A percentile compares a stretch with the other conserved stretches of the same genome.
These are phyloP conservation scores for Alternaria atra DNA, from an alignment of 2,329 filamentous ascomycete species.

Conservation along the genomic window DNA sequence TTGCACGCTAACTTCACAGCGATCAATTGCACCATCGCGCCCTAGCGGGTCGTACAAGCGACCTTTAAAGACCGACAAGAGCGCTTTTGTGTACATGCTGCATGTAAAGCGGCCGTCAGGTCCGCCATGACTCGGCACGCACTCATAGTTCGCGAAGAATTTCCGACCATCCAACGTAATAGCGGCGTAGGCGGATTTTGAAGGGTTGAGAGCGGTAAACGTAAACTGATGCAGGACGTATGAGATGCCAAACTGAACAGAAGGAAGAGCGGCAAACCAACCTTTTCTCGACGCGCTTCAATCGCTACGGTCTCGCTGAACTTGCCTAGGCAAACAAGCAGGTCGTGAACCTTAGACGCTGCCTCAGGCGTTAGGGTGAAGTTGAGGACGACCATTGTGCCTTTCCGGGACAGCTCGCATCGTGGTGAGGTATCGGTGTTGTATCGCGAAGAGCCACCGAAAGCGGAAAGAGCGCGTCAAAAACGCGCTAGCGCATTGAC, in stretches of 20 bases:
- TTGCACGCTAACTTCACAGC: constrained; percentile 77
- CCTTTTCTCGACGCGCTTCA: constrained; percentile 74
- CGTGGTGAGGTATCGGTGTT: constrained; percentile 7
- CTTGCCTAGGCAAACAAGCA: constrained; percentile 76
- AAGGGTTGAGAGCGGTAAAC: constrained; percentile 79
- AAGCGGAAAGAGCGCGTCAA: constrained; percentile 28
- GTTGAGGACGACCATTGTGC: constrained; percentile 62
- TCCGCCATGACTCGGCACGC: constrained; percentile 54
- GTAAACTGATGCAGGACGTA: constrained; percentile 61
- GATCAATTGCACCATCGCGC: constrained; percentile 74
- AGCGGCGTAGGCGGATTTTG: constrained; percentile 80
- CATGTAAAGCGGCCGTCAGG: constrained; percentile 71
- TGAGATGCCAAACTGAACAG: constrained; percentile 26
- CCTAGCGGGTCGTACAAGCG: constrained; percentile 70
- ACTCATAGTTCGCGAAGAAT: constrained; percentile 79
- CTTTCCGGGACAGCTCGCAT: constrained; percentile 20
- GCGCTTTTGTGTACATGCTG: constrained; percentile 72
- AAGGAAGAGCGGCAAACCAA: constrained; percentile 48
- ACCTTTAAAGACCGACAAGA: constrained; percentile 78
- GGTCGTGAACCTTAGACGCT: constrained; percentile 74
- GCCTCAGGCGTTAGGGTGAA: constrained; percentile 80
- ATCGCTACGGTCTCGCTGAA: constrained; percentile 82
- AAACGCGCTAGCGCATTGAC: constrained; percentile 33
- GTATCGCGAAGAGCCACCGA: constrained; percentile 7
- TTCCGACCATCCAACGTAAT: constrained; percentile 72